Conservation (phyloP, 2,329 filamentous ascomycete species). For the Fusarium domesticum region DNA sequence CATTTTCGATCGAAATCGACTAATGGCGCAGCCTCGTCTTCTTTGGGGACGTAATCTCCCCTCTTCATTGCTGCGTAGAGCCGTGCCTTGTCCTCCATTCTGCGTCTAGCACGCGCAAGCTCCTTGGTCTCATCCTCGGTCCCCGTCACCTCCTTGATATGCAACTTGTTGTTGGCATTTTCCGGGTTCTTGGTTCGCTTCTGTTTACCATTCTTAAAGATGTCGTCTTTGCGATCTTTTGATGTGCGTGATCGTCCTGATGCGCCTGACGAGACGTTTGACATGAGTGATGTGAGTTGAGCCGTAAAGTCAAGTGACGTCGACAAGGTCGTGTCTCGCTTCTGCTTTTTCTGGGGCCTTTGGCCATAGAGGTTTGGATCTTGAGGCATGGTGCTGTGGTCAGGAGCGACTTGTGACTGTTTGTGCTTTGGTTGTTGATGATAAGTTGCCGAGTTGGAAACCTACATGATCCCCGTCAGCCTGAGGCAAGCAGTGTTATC, state of each 20-base stretch:
- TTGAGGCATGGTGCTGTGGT: slow-evolving; percentile 49
- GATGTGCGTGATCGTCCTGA: slow-evolving; percentile 45
- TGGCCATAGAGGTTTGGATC: slow-evolving; percentile 76
- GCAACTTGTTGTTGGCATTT: slow-evolving; percentile 49
- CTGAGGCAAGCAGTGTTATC: slow-evolving; percentile 24
- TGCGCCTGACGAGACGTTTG: slow-evolving; percentile 45
- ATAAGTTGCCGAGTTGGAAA: slow-evolving; percentile 1
- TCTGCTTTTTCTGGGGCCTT: slow-evolving; percentile 64
- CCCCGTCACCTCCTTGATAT: slow-evolving; percentile 51
- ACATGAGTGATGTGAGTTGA: slow-evolving; percentile 78
- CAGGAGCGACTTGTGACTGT: neutral
- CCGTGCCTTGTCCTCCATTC: slow-evolving; percentile 86
- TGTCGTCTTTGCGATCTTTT: slow-evolving; percentile 49
- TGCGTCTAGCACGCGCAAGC: slow-evolving; percentile 68
- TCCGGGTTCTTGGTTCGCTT: slow-evolving; percentile 28
- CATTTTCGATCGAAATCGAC: slow-evolving; percentile 97
- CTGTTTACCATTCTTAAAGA: slow-evolving; percentile 33
- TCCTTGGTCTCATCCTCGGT: slow-evolving; percentile 64
- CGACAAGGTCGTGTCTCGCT: slow-evolving; percentile 67
- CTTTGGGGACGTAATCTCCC: slow-evolving; percentile 72
- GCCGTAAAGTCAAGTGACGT: slow-evolving; percentile 82
- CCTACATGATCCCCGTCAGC: slow-evolving; percentile 10
- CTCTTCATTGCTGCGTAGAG: slow-evolving; percentile 87
- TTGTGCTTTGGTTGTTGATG: slow-evolving; percentile 3
- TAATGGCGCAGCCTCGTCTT: slow-evolving; percentile 63